Evolutionary conservation across 257 asterid genomes (phyloP).

Genomic region (Scutellaria barbata): DNA sequence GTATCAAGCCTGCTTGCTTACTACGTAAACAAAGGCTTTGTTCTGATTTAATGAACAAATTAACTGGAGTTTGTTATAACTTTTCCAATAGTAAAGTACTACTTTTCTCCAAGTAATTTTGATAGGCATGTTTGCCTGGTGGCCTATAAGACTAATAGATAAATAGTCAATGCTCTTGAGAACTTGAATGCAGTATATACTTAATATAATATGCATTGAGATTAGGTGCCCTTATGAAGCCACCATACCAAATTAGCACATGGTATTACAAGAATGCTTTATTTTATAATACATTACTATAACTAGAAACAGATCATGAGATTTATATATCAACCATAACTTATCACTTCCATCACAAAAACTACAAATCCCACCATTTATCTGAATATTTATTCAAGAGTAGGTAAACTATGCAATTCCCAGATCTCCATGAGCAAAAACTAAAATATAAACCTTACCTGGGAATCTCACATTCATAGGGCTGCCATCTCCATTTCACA

Average conservation of each 20-base stretch:
- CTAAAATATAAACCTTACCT: conserved; percentile 48
- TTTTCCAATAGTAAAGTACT: not conserved
- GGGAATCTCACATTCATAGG: conserved; percentile 84
- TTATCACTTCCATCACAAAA: not conserved
- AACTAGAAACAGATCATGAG: conserved; percentile 35
- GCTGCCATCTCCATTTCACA: conserved; percentile 93
- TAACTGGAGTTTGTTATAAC: not conserved
- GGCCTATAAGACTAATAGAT: not conserved
- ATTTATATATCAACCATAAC: not conserved
- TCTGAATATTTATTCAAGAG: not conserved
- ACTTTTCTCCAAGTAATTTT: conserved; percentile 1
- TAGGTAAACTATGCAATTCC: not conserved
- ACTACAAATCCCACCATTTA: not conserved
- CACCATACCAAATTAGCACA: conserved; percentile 17
- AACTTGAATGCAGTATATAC: conserved; percentile 5
- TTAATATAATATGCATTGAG: not conserved
- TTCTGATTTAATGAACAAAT: conserved; percentile 4
- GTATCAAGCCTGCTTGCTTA: not conserved
- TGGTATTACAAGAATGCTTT: conserved; percentile 14
- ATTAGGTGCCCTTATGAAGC: conserved; percentile 3
- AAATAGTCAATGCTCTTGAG: not conserved
- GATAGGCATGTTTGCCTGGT: conserved; percentile 8
- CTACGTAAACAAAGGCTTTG: conserved; percentile 9
- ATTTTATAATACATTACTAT: conserved; percentile 3
- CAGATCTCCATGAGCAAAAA: not conserved